Percentiles rank a stretch among this genome's conserved stretches.
Evolutionary conservation across 2,329 filamentous ascomycete genomes (phyloP).

Genomic region (Aureobasidium melanogenum): DNA sequence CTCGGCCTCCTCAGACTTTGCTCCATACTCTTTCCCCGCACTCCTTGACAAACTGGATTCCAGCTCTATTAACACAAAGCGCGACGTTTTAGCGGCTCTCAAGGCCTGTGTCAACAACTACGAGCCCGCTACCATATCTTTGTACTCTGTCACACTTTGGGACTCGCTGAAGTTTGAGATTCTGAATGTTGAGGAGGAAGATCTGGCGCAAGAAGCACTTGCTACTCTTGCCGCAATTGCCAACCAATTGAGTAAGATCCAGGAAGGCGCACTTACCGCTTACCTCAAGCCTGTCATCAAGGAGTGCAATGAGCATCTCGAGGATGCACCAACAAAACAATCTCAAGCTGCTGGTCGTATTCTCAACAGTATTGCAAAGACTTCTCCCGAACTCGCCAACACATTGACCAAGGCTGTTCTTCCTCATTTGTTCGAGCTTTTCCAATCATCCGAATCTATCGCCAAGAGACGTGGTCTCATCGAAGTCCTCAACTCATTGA

Average conservation of each 20-base stretch:
- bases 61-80: constrained; percentile 59
- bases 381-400: constrained; percentile 46
- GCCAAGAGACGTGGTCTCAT: constrained; percentile 54
- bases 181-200: constrained; percentile 57
- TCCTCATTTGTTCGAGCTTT: constrained; percentile 50
- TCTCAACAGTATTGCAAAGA: constrained; percentile 46
- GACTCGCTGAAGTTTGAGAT: constrained; percentile 62
- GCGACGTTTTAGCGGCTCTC: constrained; percentile 57
- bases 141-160: constrained; percentile 58
- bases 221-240: constrained; percentile 47
- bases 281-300: constrained; percentile 55
- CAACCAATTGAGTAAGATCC: constrained; percentile 43
- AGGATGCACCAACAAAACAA: constrained; percentile 60
- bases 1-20: constrained; percentile 52
- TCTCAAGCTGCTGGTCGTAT: constrained; percentile 57
- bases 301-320: constrained; percentile 59
- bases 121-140: constrained; percentile 48
- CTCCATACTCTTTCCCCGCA: constrained; percentile 58
- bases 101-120: constrained; percentile 52
- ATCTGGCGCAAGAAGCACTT: constrained; percentile 52
- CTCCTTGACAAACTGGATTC: constrained; percentile 62
- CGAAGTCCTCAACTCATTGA: constrained; percentile 50
- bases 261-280: constrained; percentile 38
- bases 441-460: constrained; percentile 52
- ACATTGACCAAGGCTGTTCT: constrained; percentile 48